Evolutionary conservation across 805 yeast species (phyloP), one percentile per base, ranked within the genome.

Genomic region (Cyberlindnera nakhonratchasimensis): DNA sequence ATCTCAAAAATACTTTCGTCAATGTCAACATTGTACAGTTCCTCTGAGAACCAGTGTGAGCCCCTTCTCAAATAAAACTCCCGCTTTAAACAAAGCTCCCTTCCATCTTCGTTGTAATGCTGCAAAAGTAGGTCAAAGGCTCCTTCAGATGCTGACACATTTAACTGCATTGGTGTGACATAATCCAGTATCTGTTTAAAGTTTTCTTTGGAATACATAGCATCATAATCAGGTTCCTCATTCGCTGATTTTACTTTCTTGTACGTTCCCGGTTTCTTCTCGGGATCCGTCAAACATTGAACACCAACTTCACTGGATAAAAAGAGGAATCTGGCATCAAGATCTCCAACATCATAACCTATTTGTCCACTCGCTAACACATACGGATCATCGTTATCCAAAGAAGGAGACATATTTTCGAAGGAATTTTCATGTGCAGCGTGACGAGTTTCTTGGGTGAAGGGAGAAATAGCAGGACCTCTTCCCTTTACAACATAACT

Each of bases 21-120:
- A 22, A 42, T 17, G 16, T 38, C 39, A 29, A 28, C 30, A 29
- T 29, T 26, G 29, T 21, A 34, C 18, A 16, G 42, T 9, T 29
- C 35, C 9, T 29, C 39, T 6, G 34, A 28, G 11, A 36, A 33
- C 41, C 38, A 37, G n/a, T 30, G 45, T 16, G 45, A 32, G 3
- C 45, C 45, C 29, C 34, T 25, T 16, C 29, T 28, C 18, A 42
- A 32, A 20, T 23, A 42, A 12, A 22, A 14, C 3, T 22, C 38
- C 32, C 44, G 33, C 13, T 19, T 21, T 3, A 14, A 20, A 23
- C 17, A 34, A 3, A 5, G 5, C 13, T 14, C 19, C n/a, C 37
- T 23, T 16, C 16, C 29, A 17, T 11, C 6, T 25, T 34, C 37
- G 12, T 9, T 10, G 13, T 34, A 34, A 5, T 12, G 10, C 21